Conservation (phyloP, 352 stramenopile genomes). For the Pythium periplocum region DNA sequence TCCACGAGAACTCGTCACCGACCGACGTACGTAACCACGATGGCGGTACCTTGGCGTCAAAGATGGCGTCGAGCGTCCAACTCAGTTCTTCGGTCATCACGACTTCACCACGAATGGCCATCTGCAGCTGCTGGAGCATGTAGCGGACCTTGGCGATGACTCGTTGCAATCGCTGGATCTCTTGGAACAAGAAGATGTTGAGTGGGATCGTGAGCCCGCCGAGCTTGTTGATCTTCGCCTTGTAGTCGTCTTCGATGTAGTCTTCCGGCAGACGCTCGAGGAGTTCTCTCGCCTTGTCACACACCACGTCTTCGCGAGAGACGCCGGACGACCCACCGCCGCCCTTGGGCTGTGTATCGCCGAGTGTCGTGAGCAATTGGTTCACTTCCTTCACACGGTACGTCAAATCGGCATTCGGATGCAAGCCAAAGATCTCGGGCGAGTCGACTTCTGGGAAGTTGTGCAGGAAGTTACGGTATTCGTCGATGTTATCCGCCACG, state of each 20-base stretch:
- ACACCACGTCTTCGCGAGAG: constrained; percentile 95
- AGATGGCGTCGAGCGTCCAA: constrained; percentile 94
- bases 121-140: constrained; percentile 94
- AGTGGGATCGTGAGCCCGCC: constrained; percentile 94
- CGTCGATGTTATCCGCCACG: constrained; percentile 88
- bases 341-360: constrained; percentile 95
- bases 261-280: constrained; percentile 93
- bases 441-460: constrained; percentile 96
- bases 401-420: constrained; percentile 98
- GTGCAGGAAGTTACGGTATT: constrained; percentile 95
- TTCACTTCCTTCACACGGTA: constrained; percentile 97
- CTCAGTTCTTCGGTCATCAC: constrained; percentile 97
- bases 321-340: constrained; percentile 84
- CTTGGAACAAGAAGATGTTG: constrained; percentile 99
- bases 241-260: constrained; percentile 98
- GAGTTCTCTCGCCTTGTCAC: constrained; percentile 94
- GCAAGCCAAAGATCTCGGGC: constrained; percentile 98
- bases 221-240: constrained; percentile 95
- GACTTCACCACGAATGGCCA: constrained; percentile 97
- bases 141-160: constrained; percentile 95
- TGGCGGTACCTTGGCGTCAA: constrained; percentile 93
- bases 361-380: constrained; percentile 91
- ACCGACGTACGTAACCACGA: constrained; percentile 96
- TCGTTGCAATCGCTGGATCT: constrained; percentile 96
- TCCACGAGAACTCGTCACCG: constrained; percentile 98